These are phyloP conservation scores for Paramecium octaurelia DNA, from an alignment of 73 alveolate genomes.

Conservation along the genomic window DNA sequence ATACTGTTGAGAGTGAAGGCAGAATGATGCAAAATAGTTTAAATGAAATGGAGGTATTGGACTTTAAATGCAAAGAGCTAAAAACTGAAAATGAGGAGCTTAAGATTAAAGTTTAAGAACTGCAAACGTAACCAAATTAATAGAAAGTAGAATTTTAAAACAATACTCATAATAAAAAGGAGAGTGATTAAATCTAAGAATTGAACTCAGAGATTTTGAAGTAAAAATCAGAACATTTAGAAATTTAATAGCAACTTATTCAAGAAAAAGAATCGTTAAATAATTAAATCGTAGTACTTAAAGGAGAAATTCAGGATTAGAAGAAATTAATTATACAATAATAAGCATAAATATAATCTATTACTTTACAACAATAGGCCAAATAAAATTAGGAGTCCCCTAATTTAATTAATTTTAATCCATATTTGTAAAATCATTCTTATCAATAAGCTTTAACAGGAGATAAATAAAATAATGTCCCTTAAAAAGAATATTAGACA, in stretches of 20 bases:
- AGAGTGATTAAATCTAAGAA: neutral
- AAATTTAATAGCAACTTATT: neutral
- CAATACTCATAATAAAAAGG: neutral
- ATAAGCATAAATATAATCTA: neutral
- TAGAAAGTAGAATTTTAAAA: neutral
- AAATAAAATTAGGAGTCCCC: neutral
- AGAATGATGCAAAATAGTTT: slow-evolving; percentile 4
- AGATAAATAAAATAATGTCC: neutral
- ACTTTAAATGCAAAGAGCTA: neutral
- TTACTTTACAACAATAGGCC: neutral
- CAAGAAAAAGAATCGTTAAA: neutral
- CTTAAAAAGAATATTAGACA: neutral
- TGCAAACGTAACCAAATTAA: neutral
- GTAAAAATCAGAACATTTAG: neutral
- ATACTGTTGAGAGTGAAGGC: neutral
- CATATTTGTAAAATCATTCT: neutral
- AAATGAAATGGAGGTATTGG: neutral
- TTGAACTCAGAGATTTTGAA: neutral
- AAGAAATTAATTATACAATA: neutral
- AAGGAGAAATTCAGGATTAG: neutral
- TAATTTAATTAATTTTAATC: neutral
- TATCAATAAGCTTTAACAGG: neutral
- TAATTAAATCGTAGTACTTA: neutral
- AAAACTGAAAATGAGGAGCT: neutral
- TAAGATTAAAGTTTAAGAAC: neutral